Percentiles rank a stretch among this genome's conserved stretches.
Evolutionary conservation across 257 asterid species (phyloP).

Genomic region (Hygrophila difformis): DNA sequence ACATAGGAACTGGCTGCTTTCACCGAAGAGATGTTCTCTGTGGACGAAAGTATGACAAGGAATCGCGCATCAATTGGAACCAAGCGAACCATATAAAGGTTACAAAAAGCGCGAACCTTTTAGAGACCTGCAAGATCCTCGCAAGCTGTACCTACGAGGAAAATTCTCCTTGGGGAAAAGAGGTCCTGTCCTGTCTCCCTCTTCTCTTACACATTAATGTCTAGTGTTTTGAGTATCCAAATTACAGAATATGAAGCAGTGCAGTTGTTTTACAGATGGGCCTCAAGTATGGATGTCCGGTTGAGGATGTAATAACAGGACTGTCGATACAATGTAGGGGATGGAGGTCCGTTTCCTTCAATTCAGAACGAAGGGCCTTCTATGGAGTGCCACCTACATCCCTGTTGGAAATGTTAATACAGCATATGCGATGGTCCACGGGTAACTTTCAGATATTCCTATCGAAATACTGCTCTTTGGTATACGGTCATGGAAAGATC

Average conservation of each 20-base stretch:
- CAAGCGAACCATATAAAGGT: neutral
- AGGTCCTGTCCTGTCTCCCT: constrained; percentile 11
- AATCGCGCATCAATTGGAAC: constrained; percentile 10
- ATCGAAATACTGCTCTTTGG: constrained; percentile 20
- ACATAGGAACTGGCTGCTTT: constrained; percentile 31
- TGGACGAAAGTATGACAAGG: constrained; percentile 16
- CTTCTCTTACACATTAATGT: neutral
- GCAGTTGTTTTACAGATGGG: constrained; percentile 20
- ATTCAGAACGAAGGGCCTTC: constrained; percentile 19
- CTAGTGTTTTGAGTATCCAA: no score
- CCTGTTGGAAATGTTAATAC: constrained; percentile 17
- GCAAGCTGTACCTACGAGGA: constrained; percentile 23
- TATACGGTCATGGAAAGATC: constrained; percentile 18
- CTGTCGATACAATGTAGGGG: constrained; percentile 22
- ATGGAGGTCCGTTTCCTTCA: constrained; percentile 22
- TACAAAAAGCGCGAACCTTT: constrained; percentile 5
- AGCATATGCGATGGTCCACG: constrained; percentile 24
- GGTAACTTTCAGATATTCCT: constrained; percentile 26
- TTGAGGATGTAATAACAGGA: constrained; percentile 28
- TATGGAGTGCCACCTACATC: constrained; percentile 25
- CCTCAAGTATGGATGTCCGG: constrained; percentile 23
- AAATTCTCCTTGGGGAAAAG: constrained; percentile 28
- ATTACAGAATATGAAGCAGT: neutral
- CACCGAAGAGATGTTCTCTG: constrained; percentile 26
- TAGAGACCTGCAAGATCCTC: constrained; percentile 8